These are phyloP conservation scores for Zymoseptoria crescenta DNA, from an alignment of 2,329 filamentous ascomycete species.

Conservation along the genomic window DNA sequence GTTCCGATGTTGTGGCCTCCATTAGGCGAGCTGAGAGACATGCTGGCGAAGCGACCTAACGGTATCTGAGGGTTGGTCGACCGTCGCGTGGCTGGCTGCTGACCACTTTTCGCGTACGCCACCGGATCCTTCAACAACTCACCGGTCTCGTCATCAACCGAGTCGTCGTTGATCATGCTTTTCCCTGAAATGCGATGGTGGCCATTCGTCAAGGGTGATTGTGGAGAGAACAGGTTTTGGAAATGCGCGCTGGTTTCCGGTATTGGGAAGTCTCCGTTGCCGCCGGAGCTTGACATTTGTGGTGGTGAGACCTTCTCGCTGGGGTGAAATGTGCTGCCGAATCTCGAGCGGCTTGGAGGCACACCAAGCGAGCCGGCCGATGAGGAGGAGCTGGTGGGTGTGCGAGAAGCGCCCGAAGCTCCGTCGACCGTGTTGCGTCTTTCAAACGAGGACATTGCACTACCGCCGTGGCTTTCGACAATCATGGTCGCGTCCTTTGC, in stretches of 20 bases:
- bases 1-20: slow-evolving; percentile 32
- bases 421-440: slow-evolving; percentile 49
- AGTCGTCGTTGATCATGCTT: slow-evolving; percentile 62
- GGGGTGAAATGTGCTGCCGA: slow-evolving; percentile 54
- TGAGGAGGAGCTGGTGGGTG: slow-evolving; percentile 39
- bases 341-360: slow-evolving; percentile 40
- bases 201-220: slow-evolving; percentile 65
- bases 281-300: slow-evolving; percentile 39
- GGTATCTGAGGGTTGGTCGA: slow-evolving; percentile 66
- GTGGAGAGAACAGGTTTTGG: slow-evolving; percentile 62
- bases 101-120: slow-evolving; percentile 64
- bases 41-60: slow-evolving; percentile 56
- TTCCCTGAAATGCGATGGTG: slow-evolving; percentile 57
- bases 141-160: slow-evolving; percentile 62
- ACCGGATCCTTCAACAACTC: slow-evolving; percentile 65
- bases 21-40: slow-evolving; percentile 64
- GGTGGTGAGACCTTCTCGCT: slow-evolving; percentile 57
- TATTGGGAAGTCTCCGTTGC: slow-evolving; percentile 52
- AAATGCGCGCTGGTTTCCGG: slow-evolving; percentile 48
- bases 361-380: slow-evolving; percentile 39
- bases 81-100: slow-evolving; percentile 47
- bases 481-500: slow-evolving; percentile 53
- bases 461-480: slow-evolving; percentile 45
- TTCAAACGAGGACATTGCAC: slow-evolving; percentile 12
- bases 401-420: slow-evolving; percentile 28